phyloP scores from a whole-genome alignment of 2,329 filamentous ascomycete species.

The Pezicula carpinea region DNA sequence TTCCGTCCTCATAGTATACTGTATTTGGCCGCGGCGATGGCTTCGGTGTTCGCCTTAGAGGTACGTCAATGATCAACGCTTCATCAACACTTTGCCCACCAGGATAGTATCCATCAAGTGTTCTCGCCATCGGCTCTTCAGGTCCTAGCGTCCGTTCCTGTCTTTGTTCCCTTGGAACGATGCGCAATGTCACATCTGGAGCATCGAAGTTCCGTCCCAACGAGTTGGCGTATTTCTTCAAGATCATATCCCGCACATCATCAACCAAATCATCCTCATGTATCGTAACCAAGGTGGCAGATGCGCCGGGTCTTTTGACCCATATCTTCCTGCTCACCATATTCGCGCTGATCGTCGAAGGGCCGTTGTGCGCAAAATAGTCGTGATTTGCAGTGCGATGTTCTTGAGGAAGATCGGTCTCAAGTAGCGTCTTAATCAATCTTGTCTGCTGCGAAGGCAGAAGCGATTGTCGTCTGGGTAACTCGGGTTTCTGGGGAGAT shows the following conservation, averaged over 20 bases:
- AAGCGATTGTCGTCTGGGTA: constrained; percentile 36
- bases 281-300: constrained; percentile 81
- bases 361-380: constrained; percentile 27
- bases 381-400: constrained; percentile 27
- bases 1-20: constrained; percentile 54
- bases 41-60: constrained; percentile 69
- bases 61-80: constrained; percentile 85
- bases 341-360: constrained; percentile 24
- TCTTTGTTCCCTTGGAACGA: constrained; percentile 64
- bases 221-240: constrained; percentile 91
- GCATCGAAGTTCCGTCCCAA: constrained; percentile 84
- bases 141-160: constrained; percentile 71
- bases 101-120: constrained; percentile 78
- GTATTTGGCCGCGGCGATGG: constrained; percentile 63
- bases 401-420: constrained; percentile 31
- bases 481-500: constrained; percentile 11
- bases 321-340: constrained; percentile 81
- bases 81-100: constrained; percentile 85
- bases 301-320: constrained; percentile 84
- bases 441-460: constrained; percentile 40
- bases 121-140: constrained; percentile 76
- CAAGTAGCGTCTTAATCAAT: constrained; percentile 49
- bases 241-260: constrained; percentile 86
- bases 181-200: constrained; percentile 79
- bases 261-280: constrained; percentile 88